Evolutionary conservation across 805 yeast genomes (phyloP).

Genomic region (Debaryomyces castellii): DNA sequence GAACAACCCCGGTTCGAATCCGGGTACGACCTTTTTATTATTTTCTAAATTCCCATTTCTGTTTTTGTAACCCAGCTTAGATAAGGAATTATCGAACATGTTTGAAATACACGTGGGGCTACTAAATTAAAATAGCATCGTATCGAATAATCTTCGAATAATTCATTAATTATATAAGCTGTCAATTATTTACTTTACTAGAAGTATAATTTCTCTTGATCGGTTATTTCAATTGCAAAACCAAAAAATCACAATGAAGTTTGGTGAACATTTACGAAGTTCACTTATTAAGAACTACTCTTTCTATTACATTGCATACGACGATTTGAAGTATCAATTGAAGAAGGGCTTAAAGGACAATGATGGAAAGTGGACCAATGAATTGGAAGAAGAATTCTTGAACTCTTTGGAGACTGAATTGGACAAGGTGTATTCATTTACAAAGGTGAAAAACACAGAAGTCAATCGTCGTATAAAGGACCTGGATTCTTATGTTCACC

Average conservation of each 20-base stretch:
- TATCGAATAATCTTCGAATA: background rate
- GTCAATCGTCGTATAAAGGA: conserved; percentile 82
- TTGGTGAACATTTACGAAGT: conserved; percentile 89
- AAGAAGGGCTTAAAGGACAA: conserved; percentile 64
- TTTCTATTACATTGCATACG: conserved; percentile 88
- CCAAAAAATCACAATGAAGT: conserved; percentile 61
- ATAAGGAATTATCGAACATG: background rate
- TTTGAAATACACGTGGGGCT: background rate
- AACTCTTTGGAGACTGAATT: conserved; percentile 74
- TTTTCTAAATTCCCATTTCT: background rate
- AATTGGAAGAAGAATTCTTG: conserved; percentile 79
- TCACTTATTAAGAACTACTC: conserved; percentile 88
- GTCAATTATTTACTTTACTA: background rate
- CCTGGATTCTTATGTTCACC: conserved; percentile 68
- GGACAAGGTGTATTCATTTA: conserved; percentile 91
- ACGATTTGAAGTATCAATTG: conserved; percentile 81
- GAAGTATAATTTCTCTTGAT: background rate
- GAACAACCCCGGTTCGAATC: conserved; percentile 82
- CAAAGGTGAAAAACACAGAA: conserved; percentile 84
- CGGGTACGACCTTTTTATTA: conserved; percentile 65
- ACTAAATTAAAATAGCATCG: background rate
- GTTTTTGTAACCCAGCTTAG: background rate
- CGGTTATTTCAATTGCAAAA: background rate
- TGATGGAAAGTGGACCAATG: conserved; percentile 66
- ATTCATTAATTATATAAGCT: background rate